These are phyloP conservation scores for Fusarium pseudograminearum DNA, from an alignment of 2,329 filamentous ascomycete species.

Conservation along the genomic window DNA sequence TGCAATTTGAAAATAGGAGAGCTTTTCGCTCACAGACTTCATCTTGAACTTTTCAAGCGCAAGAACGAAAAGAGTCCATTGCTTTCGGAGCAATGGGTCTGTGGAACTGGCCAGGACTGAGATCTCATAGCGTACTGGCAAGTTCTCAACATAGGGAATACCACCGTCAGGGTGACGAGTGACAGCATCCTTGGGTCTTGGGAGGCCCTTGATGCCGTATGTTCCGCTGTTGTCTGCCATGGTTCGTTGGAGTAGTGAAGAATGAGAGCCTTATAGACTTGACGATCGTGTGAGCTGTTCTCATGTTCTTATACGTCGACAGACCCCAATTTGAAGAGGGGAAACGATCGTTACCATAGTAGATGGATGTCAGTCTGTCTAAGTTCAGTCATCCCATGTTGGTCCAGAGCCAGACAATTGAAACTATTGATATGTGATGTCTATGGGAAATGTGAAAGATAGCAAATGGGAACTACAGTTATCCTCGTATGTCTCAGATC, in stretches of 20 bases:
- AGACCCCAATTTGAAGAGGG: not conserved
- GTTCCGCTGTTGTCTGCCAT: not conserved
- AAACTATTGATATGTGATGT: not conserved
- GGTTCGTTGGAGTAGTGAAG: not conserved
- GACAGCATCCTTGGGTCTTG: not conserved
- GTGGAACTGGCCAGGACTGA: not conserved
- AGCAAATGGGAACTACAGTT: not conserved
- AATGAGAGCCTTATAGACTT: no score
- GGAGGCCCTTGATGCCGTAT: constrained; percentile 18
- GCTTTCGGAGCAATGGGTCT: not conserved
- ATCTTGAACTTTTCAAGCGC: constrained; percentile 19
- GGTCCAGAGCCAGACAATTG: not conserved
- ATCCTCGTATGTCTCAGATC: not conserved
- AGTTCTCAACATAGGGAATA: constrained; percentile 3
- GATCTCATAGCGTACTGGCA: constrained; percentile 12
- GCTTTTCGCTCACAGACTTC: not conserved
- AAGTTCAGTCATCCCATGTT: not conserved
- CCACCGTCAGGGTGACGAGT: not conserved
- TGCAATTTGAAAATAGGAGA: constrained; percentile 22
- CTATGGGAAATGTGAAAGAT: accelerated
- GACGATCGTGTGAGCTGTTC: not conserved
- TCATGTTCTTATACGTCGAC: not conserved
- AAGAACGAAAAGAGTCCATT: constrained; percentile 24
- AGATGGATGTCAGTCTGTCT: not conserved
- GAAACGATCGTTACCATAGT: not conserved